Conservation (phyloP, 495 filamentous ascomycete species). For the Aspergillus cavernicola region DNA sequence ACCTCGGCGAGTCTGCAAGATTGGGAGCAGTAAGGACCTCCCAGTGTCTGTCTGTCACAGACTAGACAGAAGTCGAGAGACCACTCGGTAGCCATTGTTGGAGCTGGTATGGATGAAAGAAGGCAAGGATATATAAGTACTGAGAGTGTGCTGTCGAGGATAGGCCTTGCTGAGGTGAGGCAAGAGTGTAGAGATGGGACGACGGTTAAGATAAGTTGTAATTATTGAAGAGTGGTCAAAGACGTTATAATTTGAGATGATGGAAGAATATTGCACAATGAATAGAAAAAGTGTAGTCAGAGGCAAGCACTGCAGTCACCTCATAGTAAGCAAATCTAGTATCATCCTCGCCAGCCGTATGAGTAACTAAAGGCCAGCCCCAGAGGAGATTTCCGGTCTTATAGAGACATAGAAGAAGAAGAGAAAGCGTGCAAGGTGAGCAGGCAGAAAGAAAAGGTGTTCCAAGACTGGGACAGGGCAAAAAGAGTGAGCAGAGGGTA, state of each 20-base stretch:
- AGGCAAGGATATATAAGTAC: background rate
- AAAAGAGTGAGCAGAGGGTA: background rate
- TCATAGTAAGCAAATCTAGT: constrained; percentile 11
- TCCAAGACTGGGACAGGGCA: background rate
- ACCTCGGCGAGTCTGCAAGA: constrained; percentile 85
- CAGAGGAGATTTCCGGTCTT: background rate
- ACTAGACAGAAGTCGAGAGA: constrained; percentile 89
- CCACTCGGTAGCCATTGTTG: constrained; percentile 72
- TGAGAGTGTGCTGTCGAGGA: background rate
- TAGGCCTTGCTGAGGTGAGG: background rate
- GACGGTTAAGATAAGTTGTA: background rate
- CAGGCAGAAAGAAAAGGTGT: background rate
- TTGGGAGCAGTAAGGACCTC: constrained; percentile 87
- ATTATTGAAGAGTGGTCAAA: background rate
- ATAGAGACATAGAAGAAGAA: background rate
- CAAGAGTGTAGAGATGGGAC: background rate
- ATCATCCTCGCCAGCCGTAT: constrained; percentile 6
- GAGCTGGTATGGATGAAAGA: background rate
- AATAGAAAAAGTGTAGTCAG: constrained; percentile 1
- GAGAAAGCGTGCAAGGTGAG: background rate
- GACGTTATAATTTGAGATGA: background rate
- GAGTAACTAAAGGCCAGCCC: background rate
- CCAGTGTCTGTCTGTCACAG: constrained; percentile 83
- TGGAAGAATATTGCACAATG: constrained; percentile 7
- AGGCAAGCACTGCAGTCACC: constrained; percentile 10